These are phyloP conservation scores for Clarireedia monteithiana DNA, from an alignment of 2,329 filamentous ascomycete species.

Conservation along the genomic window DNA sequence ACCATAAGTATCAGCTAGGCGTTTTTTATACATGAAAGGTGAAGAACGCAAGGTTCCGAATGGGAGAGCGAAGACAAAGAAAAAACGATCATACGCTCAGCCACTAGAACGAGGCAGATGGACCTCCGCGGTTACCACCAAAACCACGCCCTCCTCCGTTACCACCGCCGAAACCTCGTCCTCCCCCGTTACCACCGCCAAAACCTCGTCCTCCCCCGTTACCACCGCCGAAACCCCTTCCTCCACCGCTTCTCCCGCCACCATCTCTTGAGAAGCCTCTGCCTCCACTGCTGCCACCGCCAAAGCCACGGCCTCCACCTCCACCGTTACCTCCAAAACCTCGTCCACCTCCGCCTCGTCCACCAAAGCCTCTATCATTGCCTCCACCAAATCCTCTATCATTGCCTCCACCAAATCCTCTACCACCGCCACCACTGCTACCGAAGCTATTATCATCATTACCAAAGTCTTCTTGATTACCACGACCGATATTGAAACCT, in stretches of 20 bases:
- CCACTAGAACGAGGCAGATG: too few species aligned
- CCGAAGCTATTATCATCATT: constrained; percentile 6
- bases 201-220: neutral
- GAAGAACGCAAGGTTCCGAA: too few species aligned
- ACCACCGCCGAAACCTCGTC: neutral
- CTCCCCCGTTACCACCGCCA: constrained; percentile 9
- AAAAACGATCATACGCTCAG: too few species aligned
- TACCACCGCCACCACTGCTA: neutral
- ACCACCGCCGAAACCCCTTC: neutral
- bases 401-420: constrained; percentile 6
- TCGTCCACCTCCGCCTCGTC: constrained; percentile 4
- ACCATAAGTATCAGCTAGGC: too few species aligned
- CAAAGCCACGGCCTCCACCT: constrained; percentile 4
- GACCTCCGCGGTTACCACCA: constrained; percentile 6
- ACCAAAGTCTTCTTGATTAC: neutral
- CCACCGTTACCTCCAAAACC: constrained; percentile 3
- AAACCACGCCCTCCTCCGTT: neutral
- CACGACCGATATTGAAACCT: constrained; percentile 16
- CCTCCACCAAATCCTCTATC: constrained; percentile 6
- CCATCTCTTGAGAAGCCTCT: constrained; percentile 7
- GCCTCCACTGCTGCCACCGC: neutral
- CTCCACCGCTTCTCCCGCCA: neutral
- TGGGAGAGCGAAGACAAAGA: too few species aligned
- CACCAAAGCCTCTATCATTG: constrained; percentile 11
- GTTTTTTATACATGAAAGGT: too few species aligned